Evolutionary conservation across 2,329 filamentous ascomycete species (phyloP), one percentile per base, ranked within the genome.

Genomic region (Ophiosphaerella herpotricha): DNA sequence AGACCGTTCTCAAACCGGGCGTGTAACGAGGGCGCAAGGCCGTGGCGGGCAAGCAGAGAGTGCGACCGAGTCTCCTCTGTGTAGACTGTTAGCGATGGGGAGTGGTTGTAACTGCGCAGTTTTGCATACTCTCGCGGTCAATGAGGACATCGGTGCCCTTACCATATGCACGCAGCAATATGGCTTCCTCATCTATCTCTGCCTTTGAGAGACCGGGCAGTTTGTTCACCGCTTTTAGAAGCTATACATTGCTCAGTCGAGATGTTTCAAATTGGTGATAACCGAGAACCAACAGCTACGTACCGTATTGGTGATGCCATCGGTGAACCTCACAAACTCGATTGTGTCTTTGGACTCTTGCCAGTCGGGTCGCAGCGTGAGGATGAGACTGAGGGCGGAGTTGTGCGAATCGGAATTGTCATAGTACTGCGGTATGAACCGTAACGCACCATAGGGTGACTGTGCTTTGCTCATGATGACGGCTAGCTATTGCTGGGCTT

Each of bases 251-350:
- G 43, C 47, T 52, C 51, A 53, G 57, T 54, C 45, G 29, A 38
- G 34, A 24, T 26, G 32, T 43, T 9, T 36, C 33, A 23, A 40
- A 35, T 35, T 35, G 41, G 18, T 8, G 35, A 13, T 37, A 39
- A n/a, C 24, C n/a, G 43, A 16, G 29, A 21, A 31, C 23, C 13
- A 39, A 45, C 24, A 14, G 31, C 39, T 46, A 79, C 81, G 61
- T 76, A 85, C 83, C 58, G 92, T 97, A 76, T 99, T 99, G 60
- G 94, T 99, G 77, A 97, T 99, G 69, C 94, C 94, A 68, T 99
- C 94, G 34, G 91, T 99, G 78, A 97, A 99, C 58, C 89, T 87
- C 60, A 91, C 82, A 70, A 97, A 90, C 67, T 94, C 86, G 64
- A 99, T 82, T 37, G 87, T 83, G 49, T 89, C 88, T 58, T 86